Evolutionary conservation across 331 rosid species (phyloP), one percentile per base, ranked within the genome.

Genomic region (Phaseolus coccineus): DNA sequence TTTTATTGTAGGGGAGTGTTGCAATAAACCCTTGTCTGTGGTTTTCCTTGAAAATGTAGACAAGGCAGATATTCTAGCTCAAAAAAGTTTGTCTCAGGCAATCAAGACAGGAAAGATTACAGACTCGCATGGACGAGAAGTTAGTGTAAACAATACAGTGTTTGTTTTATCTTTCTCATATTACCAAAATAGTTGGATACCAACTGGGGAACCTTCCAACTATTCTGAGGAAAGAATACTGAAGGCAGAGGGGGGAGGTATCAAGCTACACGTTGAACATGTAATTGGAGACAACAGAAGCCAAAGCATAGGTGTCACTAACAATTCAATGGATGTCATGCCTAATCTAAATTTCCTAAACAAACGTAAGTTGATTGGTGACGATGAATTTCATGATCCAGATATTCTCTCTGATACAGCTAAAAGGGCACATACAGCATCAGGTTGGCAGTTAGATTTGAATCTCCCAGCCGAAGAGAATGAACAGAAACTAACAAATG

Each of bases 121-220:
- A 8, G 94, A 96, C 82, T 87, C 96, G 2, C 85, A 90, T 63
- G 99, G 99, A 82, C 88, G 97, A 86, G 97, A 88, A 91, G 87
- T 90, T 71, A 74, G 93, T 84, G 83, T 88, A 57, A 96, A 74
- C 74, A 93, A 91, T 50, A 83, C 89, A 5, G 73, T 88, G 58
- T 91, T 96, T 50, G 79, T 91, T 71, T 82, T 88, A 42, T 88
- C 97, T 59, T 84, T 85, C 78, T 76, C 83, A 11, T 44, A 75
- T 24, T 72, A 65, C 58, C 78, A 85, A 55, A 70, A 42, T 74
- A 44, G 48, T 68, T 73, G 4, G 65, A 66, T 47, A 25, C 73
- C 91, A 6, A 50, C 44, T 7, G 56, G 53, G 76, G 80, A 78
- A 70, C 63, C 81, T 72, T 84, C 90, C 85, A 79, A 75, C 70